Percentiles rank a stretch among this genome's conserved stretches.
Evolutionary conservation across 2,329 filamentous ascomycete genomes (phyloP).

Genomic region (Lachnellula suecica): DNA sequence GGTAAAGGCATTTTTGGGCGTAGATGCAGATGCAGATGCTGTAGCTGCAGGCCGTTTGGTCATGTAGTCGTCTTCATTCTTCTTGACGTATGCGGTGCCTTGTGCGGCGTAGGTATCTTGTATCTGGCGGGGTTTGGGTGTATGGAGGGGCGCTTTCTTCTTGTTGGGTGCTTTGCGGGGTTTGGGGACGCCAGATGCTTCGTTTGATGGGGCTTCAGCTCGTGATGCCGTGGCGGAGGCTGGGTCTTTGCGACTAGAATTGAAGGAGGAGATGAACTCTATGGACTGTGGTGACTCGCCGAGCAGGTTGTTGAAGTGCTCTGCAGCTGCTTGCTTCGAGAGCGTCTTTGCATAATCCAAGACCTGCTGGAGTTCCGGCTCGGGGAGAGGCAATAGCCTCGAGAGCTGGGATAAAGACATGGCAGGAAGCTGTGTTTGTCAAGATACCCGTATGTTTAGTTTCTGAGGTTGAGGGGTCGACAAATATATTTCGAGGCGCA

Average conservation of each 20-base stretch:
- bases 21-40: slow-evolving; percentile 36
- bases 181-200: slow-evolving; percentile 44
- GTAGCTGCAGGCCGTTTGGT: slow-evolving; percentile 40
- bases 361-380: slow-evolving; percentile 80
- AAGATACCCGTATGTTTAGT: background rate
- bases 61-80: slow-evolving; percentile 72
- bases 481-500: too few relatives aligned
- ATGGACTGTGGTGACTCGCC: slow-evolving; percentile 78
- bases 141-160: slow-evolving; percentile 61
- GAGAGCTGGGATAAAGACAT: slow-evolving; percentile 67
- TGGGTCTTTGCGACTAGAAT: slow-evolving; percentile 59
- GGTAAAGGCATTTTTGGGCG: slow-evolving; percentile 43
- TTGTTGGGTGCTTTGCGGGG: slow-evolving; percentile 56
- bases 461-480: background rate
- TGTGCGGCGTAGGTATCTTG: slow-evolving; percentile 57
- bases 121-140: slow-evolving; percentile 60
- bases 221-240: slow-evolving; percentile 7
- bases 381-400: slow-evolving; percentile 78
- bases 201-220: slow-evolving; percentile 7
- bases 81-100: slow-evolving; percentile 75
- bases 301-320: slow-evolving; percentile 84
- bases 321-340: slow-evolving; percentile 73
- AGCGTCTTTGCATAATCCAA: slow-evolving; percentile 78
- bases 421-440: background rate
- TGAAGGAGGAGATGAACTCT: slow-evolving; percentile 74